Conservation (phyloP, 2,329 filamentous ascomycete species). For the Pyrenophora tritici-repentis region DNA sequence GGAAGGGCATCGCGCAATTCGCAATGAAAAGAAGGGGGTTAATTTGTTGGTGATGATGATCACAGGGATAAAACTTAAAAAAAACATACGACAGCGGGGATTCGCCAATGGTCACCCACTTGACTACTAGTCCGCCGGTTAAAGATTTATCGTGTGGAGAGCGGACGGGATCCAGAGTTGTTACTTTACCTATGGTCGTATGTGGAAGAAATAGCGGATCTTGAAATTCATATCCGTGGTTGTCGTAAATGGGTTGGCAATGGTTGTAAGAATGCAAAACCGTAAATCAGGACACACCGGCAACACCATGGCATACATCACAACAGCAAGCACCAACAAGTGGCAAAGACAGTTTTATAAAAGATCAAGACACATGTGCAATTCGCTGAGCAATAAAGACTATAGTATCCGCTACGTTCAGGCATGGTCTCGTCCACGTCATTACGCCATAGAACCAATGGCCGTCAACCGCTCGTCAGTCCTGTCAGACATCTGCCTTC, state of each 20-base stretch:
- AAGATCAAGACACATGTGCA: conserved; percentile 5
- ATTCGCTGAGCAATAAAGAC: conserved; percentile 11
- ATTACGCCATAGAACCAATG: conserved; percentile 19
- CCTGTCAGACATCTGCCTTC: background rate
- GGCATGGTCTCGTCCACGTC: conserved; percentile 15
- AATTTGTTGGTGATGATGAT: background rate
- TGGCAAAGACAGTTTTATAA: background rate
- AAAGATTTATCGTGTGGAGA: conserved; percentile 15
- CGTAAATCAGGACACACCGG: too few species aligned
- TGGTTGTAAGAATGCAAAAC: too few species aligned
- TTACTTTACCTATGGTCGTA: conserved; percentile 16
- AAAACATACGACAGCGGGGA: conserved; percentile 10
- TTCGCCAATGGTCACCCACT: conserved; percentile 13
- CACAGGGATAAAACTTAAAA: background rate
- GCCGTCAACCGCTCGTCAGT: background rate
- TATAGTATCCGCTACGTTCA: conserved; percentile 11
- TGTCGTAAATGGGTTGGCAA: too few species aligned
- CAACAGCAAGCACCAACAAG: too few species aligned
- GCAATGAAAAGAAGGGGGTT: too few species aligned
- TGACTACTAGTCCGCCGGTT: conserved; percentile 10
- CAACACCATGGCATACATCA: too few species aligned
- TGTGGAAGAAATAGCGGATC: background rate
- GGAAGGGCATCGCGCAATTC: too few species aligned
- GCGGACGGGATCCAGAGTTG: conserved; percentile 12
- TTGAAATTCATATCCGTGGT: background rate